Evolutionary conservation across 352 stramenopile genomes (phyloP).

Genomic region (Phytophthora uliginosa): DNA sequence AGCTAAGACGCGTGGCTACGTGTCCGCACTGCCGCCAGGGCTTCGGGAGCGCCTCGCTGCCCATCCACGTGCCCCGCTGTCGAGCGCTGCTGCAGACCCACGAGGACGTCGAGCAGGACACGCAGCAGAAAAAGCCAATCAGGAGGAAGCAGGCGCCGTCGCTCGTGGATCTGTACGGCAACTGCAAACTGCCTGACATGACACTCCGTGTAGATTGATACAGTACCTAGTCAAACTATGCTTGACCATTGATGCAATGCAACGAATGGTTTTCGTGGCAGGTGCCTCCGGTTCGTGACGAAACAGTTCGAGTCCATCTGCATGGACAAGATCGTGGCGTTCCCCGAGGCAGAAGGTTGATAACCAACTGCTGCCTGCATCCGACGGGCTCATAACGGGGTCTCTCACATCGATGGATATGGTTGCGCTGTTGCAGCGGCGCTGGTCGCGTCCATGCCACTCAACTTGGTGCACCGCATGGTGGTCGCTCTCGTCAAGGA

Average conservation of each 20-base stretch:
- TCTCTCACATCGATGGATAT: neutral
- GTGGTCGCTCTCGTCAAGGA: slow-evolving; percentile 71
- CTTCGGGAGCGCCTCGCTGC: slow-evolving; percentile 67
- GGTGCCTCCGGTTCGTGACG: slow-evolving; percentile 69
- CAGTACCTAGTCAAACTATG: too few relatives aligned
- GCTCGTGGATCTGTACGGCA: slow-evolving; percentile 67
- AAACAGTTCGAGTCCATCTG: slow-evolving; percentile 79
- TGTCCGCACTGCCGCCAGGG: slow-evolving; percentile 72
- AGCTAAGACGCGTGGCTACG: slow-evolving; percentile 31
- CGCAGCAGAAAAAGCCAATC: slow-evolving; percentile 8
- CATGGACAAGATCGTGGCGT: slow-evolving; percentile 68
- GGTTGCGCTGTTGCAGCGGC: slow-evolving; percentile 39
- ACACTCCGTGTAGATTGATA: too few relatives aligned
- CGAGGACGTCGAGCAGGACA: slow-evolving; percentile 29
- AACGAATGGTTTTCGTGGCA: slow-evolving; percentile 16
- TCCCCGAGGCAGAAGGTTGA: slow-evolving; percentile 72
- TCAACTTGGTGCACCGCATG: slow-evolving; percentile 72
- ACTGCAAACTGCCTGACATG: neutral
- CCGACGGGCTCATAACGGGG: neutral
- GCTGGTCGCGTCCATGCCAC: slow-evolving; percentile 74
- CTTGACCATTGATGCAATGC: too few relatives aligned
- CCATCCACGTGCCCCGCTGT: slow-evolving; percentile 74
- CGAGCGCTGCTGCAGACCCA: slow-evolving; percentile 43
- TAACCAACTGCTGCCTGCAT: neutral
- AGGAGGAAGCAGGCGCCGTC: slow-evolving; percentile 48